A percentile compares a stretch with the other conserved stretches of the same genome.
phyloP scores from a whole-genome alignment of 129 eudicot species.

The Lonicera japonica region DNA sequence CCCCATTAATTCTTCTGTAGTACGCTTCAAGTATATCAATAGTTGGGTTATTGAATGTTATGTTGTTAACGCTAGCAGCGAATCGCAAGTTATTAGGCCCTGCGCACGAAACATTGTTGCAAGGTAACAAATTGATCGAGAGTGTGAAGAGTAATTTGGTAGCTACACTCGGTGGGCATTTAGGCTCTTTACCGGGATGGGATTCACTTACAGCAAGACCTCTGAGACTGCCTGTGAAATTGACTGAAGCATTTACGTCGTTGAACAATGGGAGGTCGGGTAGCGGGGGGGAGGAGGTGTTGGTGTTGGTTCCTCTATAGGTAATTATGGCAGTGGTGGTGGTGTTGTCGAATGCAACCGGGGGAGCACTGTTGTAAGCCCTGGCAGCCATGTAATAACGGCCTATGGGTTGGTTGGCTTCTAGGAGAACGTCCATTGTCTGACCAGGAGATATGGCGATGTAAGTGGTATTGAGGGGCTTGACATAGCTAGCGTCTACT shows the following conservation, averaged over 20 bases:
- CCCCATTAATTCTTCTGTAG: constrained; percentile 27
- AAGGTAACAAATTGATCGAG: constrained; percentile 23
- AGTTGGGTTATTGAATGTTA: constrained; percentile 28
- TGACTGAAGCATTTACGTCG: constrained; percentile 21
- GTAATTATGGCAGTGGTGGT: constrained; percentile 46
- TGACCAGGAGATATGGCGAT: constrained; percentile 61
- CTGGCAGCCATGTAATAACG: constrained; percentile 56
- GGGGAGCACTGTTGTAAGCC: constrained; percentile 17
- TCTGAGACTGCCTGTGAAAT: constrained; percentile 23
- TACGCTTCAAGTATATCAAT: constrained; percentile 36
- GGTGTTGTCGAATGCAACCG: constrained; percentile 19
- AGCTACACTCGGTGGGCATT: constrained; percentile 25
- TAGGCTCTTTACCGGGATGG: constrained; percentile 41
- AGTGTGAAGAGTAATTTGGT: constrained; percentile 24
- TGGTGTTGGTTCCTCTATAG: constrained; percentile 26
- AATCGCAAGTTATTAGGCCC: constrained; percentile 21
- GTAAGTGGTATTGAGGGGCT: constrained; percentile 32
- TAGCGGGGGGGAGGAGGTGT: constrained; percentile 9
- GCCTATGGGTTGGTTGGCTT: constrained; percentile 40
- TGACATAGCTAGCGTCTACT: constrained; percentile 49
- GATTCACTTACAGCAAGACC: constrained; percentile 28
- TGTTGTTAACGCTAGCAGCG: constrained; percentile 42
- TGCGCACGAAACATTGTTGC: constrained; percentile 24
- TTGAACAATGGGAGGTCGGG: constrained; percentile 32
- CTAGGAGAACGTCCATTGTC: constrained; percentile 49